phyloP scores from a whole-genome alignment of 345 rosid genomes.

The Durio zibethinus region DNA sequence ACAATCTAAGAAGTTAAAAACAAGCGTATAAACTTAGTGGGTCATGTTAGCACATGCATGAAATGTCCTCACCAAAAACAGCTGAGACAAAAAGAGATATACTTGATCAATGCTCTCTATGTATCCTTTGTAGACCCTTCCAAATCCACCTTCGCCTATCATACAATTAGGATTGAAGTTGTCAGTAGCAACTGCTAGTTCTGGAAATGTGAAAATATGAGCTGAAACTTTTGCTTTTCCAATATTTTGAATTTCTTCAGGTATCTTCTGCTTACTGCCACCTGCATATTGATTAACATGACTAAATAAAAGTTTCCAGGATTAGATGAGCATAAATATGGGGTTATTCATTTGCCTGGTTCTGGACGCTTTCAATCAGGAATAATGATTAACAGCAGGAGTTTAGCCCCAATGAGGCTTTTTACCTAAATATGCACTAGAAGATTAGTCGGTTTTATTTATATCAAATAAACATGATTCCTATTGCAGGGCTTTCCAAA shows the following conservation, averaged over 20 bases:
- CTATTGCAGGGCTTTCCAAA: background rate
- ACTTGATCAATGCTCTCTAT: constrained; percentile 38
- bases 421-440: background rate
- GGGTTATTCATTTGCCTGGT: background rate
- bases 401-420: background rate
- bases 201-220: constrained; percentile 38
- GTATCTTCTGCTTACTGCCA: constrained; percentile 38
- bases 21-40: background rate
- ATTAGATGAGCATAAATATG: background rate
- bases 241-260: constrained; percentile 44
- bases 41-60: background rate
- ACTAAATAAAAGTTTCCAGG: background rate
- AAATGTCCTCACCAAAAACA: background rate
- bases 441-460: background rate
- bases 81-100: background rate
- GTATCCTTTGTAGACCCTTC: constrained; percentile 56
- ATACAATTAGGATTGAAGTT: constrained; percentile 44
- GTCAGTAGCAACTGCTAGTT: constrained; percentile 48
- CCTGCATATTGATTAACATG: constrained; percentile 26
- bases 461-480: background rate
- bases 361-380: background rate
- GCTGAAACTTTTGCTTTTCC: constrained; percentile 38
- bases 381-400: background rate
- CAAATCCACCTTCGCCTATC: constrained; percentile 71
- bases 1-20: constrained; percentile 38